These are phyloP conservation scores for Alternaria ventricosa DNA, from an alignment of 2,329 filamentous ascomycete genomes.

Conservation along the genomic window DNA sequence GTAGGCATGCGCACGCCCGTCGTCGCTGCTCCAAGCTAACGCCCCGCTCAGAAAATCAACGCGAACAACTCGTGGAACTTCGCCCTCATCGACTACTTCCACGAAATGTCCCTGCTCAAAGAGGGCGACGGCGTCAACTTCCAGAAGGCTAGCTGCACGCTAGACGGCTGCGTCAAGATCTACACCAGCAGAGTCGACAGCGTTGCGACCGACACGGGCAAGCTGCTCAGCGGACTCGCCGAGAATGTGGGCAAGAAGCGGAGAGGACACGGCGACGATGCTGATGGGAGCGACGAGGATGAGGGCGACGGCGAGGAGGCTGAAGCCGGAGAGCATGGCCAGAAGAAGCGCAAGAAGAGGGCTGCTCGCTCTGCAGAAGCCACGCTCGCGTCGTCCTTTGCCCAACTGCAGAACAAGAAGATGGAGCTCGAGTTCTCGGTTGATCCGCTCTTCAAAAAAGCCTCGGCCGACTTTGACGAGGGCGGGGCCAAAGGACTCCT, in stretches of 20 bases:
- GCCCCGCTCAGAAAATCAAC: slow-evolving; percentile 70
- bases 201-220: slow-evolving; percentile 95
- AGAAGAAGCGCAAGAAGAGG: slow-evolving; percentile 75
- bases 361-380: slow-evolving; percentile 85
- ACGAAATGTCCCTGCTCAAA: slow-evolving; percentile 96
- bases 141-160: slow-evolving; percentile 95
- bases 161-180: slow-evolving; percentile 98
- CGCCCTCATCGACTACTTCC: slow-evolving; percentile 99
- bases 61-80: slow-evolving; percentile 99
- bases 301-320: slow-evolving; percentile 72
- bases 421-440: slow-evolving; percentile 97
- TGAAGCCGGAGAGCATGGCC: slow-evolving; percentile 64
- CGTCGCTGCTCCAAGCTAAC: slow-evolving; percentile 15
- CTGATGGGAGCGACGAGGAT: slow-evolving; percentile 50
- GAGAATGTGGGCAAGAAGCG: slow-evolving; percentile 74
- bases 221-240: slow-evolving; percentile 89
- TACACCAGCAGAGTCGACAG: slow-evolving; percentile 98
- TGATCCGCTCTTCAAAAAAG: slow-evolving; percentile 98
- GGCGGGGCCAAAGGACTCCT: slow-evolving; percentile 94
- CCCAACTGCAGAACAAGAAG: slow-evolving; percentile 90
- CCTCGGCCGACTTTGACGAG: slow-evolving; percentile 97
- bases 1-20: slow-evolving; percentile 23
- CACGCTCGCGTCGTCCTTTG: slow-evolving; percentile 89
- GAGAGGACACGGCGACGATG: slow-evolving; percentile 38
- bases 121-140: slow-evolving; percentile 98